Evolutionary conservation across 2,329 filamentous ascomycete genomes (phyloP), one percentile per base, ranked within the genome.

Genomic region (Trichoderma koningiopsis): DNA sequence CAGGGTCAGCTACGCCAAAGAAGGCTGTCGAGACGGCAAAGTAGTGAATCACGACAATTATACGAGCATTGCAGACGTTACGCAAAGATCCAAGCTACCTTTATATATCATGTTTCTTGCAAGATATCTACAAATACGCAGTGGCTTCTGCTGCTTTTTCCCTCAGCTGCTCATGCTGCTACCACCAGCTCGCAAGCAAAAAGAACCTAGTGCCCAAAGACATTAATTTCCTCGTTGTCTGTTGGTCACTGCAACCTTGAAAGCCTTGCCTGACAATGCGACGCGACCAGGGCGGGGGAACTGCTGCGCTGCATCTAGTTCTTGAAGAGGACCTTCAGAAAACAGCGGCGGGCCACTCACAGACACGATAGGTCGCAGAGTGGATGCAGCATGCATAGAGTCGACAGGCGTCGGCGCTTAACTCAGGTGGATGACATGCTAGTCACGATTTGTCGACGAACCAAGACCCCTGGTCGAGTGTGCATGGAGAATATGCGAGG

Each of bases 331-430:
- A 67, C 63, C 49, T 63, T 70, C 19, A 22, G 29, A 40, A 31
- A 31, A 33, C 27, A 57, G 43, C 40, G n/a, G n/a, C 49, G 43
- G 65, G 60, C 72, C 72, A 74, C 68, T 73, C 68, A 74, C 37
- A 65, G 60, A 47, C 65, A 35, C 37, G 37, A 65, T 66, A 31
- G 62, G 59, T 47, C 29, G 60, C 37, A 47, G 61, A 70, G 74
- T 74, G 74, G 73, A 74, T 74, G 73, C 77, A 81, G 81, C 80
- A 81, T 84, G 84, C 84, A 85, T 79, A 77, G 79, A 78, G 76
- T 75, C 77, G 81, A 83, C 83, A 85, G 82, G 81, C 81, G 78
- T 83, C 82, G 84, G 86, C 86, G 86, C 86, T 88, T 88, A 88
- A 80, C 76, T 77, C 76, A 77, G 73, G 78, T 77, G 77, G 80